A percentile compares a stretch with the other conserved stretches of the same genome.
Evolutionary conservation across 2,329 filamentous ascomycete species (phyloP).

Genomic region (Berkeleyomyces basicola): DNA sequence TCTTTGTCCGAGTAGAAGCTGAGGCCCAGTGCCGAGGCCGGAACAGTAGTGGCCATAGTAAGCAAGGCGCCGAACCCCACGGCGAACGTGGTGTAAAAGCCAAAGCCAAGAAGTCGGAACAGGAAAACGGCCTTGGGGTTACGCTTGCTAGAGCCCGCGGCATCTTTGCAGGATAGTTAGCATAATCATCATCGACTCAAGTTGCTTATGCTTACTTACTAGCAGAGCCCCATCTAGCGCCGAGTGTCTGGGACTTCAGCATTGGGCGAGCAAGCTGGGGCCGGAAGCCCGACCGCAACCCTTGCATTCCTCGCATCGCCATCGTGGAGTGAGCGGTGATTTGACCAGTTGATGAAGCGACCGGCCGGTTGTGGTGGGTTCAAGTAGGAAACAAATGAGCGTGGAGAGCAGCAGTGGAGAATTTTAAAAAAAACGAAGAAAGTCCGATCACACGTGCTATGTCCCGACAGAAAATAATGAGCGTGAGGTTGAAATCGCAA

Average conservation of each 20-base stretch:
- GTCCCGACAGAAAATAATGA: neutral
- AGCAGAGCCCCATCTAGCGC: constrained; percentile 6
- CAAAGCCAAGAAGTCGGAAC: constrained; percentile 5
- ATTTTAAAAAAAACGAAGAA: neutral
- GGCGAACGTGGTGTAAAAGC: constrained; percentile 6
- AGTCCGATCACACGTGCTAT: neutral
- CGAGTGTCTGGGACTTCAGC: neutral
- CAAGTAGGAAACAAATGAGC: neutral
- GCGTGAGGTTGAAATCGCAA: neutral
- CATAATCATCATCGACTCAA: neutral
- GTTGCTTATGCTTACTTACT: neutral
- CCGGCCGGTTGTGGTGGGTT: neutral
- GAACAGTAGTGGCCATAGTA: constrained; percentile 13
- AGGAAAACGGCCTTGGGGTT: constrained; percentile 5
- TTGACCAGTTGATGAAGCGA: neutral
- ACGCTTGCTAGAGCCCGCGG: neutral
- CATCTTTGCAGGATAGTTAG: neutral
- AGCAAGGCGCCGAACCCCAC: constrained; percentile 6
- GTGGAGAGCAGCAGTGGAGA: neutral
- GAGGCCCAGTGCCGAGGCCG: constrained; percentile 13
- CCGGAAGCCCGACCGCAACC: constrained; percentile 1
- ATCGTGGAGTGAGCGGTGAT: neutral
- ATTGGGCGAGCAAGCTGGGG: neutral
- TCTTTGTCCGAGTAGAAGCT: constrained; percentile 45
- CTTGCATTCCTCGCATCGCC: neutral